Evolutionary conservation across 2,329 filamentous ascomycete species (phyloP), one percentile per base, ranked within the genome.

Genomic region (Botrytis porri): DNA sequence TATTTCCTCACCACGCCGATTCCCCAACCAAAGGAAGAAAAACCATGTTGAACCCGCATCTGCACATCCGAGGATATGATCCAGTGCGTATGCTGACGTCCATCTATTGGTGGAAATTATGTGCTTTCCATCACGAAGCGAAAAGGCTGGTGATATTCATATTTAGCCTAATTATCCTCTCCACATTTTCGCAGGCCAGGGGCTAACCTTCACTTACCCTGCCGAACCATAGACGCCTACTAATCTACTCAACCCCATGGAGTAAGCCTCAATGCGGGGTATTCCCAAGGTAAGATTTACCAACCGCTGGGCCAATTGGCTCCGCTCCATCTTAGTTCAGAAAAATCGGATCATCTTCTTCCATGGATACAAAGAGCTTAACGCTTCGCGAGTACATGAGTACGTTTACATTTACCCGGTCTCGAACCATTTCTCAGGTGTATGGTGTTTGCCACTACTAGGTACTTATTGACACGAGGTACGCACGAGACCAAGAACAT

Each of bases 321-420:
- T 69, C 18, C 8, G 16, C 51, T 41, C 65, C 16, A 41, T 57
- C 5, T n/a, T 41, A 29, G 14, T 29, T 57, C 20, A 18, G 29
- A 57, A 35, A 70, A 61, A 61, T 45, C 67, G 67, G 54, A 70
- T 61, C 54, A 45, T 70, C 66, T 61, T 45, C 66, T 37, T 69
- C 66, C 66, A 45, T 69, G 66, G n/a, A 62, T 61, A 54, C 43
- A 70, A 61, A 61, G 20, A 69, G 67, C 16, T 45, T 67, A 69
- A 59, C 35, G 51, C 66, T 43, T 60, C 60, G 12, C 51, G 51
- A 57, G 51, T 57, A 57, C 51, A 57, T 39, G 35, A 39, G 12
- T 62, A 39, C 35, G 25, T 62, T 48, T 25, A 14, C 18, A 43
- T 61, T 69, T 70, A 61, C 43, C 65, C 48, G 48, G 20, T 32